Evolutionary conservation across 305 asterid species (phyloP).

Genomic region (Ilex paraguariensis): DNA sequence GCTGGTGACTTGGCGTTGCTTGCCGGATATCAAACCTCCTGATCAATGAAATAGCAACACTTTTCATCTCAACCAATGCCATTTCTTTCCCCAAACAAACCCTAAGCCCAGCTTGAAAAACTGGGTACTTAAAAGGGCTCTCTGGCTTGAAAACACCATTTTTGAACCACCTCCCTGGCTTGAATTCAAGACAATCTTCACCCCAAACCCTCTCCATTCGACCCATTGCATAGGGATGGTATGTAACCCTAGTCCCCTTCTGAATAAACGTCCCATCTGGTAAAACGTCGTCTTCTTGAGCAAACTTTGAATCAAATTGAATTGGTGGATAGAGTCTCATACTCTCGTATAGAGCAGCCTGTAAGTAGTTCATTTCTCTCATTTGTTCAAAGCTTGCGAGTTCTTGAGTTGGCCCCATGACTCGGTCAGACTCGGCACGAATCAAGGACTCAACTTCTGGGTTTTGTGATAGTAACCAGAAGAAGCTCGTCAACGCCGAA

Average conservation of each 20-base stretch:
- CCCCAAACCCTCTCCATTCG: slow-evolving; percentile 77
- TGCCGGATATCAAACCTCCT: slow-evolving; percentile 40
- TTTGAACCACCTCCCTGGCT: slow-evolving; percentile 59
- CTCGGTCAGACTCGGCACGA: slow-evolving; percentile 34
- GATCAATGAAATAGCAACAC: slow-evolving; percentile 48
- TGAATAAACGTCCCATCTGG: slow-evolving; percentile 51
- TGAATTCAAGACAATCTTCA: slow-evolving; percentile 36
- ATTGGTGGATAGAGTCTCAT: slow-evolving; percentile 73
- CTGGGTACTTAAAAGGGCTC: slow-evolving; percentile 56
- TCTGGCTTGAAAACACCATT: slow-evolving; percentile 37
- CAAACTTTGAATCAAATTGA: slow-evolving; percentile 60
- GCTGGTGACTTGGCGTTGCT: slow-evolving; percentile 6
- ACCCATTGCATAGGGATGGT: slow-evolving; percentile 82
- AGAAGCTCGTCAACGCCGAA: slow-evolving; percentile 23
- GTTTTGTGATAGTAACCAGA: slow-evolving; percentile 21
- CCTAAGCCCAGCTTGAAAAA: slow-evolving; percentile 72
- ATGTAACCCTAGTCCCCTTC: slow-evolving; percentile 58
- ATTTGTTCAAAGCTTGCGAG: slow-evolving; percentile 19
- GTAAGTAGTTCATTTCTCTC: slow-evolving; percentile 44
- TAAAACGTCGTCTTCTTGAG: slow-evolving; percentile 39
- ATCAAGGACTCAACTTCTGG: slow-evolving; percentile 10
- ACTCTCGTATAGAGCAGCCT: slow-evolving; percentile 56
- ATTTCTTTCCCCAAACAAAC: slow-evolving; percentile 76
- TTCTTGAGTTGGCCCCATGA: slow-evolving; percentile 22
- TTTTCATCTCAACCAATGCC: slow-evolving; percentile 68